Evolutionary conservation across 2,329 filamentous ascomycete genomes (phyloP).

Genomic region (Stagonosporopsis vannaccii): DNA sequence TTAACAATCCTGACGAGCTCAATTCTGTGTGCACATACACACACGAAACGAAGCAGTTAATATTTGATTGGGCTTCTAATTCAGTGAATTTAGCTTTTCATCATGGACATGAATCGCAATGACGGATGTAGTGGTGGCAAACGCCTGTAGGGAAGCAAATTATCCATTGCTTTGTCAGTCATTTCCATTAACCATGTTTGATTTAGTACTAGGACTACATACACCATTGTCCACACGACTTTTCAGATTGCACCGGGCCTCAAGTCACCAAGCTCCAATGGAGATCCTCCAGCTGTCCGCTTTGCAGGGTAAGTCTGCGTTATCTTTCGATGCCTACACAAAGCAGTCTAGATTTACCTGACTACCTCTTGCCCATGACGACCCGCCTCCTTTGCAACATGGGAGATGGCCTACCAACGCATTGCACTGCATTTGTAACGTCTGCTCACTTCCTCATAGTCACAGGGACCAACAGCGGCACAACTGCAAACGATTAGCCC

Average conservation of each 20-base stretch:
- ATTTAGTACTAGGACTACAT: background rate
- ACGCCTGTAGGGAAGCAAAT: background rate
- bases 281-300: too few relatives aligned
- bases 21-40: too few relatives aligned
- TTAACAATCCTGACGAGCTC: too few relatives aligned
- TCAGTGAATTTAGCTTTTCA: background rate
- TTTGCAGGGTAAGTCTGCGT: too few relatives aligned
- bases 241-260: background rate
- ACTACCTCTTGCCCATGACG: background rate
- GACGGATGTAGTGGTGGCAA: background rate
- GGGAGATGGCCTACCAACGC: background rate
- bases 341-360: background rate
- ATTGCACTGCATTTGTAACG: background rate
- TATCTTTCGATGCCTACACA: background rate
- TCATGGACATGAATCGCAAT: background rate
- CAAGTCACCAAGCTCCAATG: background rate
- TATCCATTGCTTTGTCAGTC: background rate
- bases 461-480: background rate
- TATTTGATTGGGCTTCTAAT: background rate
- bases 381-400: too few relatives aligned
- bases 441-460: background rate
- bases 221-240: background rate
- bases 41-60: background rate
- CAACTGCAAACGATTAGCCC: background rate
- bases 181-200: background rate